Base-by-base conservation (phyloP, 1,139 yeast species). In the Komagataea norvegica region DNA sequence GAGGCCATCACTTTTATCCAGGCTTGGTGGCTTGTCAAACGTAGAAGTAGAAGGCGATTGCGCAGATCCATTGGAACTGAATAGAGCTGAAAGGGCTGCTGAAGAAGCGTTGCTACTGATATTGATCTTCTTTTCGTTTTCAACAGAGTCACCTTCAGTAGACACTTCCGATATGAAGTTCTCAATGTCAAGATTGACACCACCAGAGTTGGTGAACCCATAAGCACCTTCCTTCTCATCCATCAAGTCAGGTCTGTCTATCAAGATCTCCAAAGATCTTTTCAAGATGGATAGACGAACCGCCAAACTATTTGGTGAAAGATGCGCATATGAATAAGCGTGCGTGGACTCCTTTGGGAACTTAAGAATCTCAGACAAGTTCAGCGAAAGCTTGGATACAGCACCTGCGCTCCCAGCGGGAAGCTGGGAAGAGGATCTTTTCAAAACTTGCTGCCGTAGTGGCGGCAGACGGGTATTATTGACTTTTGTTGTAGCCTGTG, bases 331-430 rank as follows among this genome's bases (percentile, higher is more conserved):
- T 0, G 94, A 84, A 54, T 83, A 86, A 3, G 95, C 83, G 55
- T 84, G 91, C 3, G 93, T 74, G 9, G 93, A 82, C 54, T 83
- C 91, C 16, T 79, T 76, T 5, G 94, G 87, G 54, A 82, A 83
- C 48, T 67, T 70, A 24, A 74, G 52, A 22, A 77, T 60, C 34
- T 70, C 74, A 7, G 51, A 41, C 17, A 49, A 20, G 27, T 40
- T 46, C 11, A 51, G 28, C 0, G 56, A 45, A 3, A 53, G 30
- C 30, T 53, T 51, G 3, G 57, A 51, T 5, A 51, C 43, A 5
- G 54, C 54, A 15, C 52, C 50, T 7, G 45, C 33, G 11, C 29
- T 28, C 23, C 31, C 24, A 18, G 25, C 29, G 6, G 32, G 11
- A 11, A 16, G 25, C 21, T 13, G 29, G 11, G 11, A 38, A 14